Evolutionary conservation across 2,329 filamentous ascomycete species (phyloP).

Genomic region (Colletotrichum sp.): DNA sequence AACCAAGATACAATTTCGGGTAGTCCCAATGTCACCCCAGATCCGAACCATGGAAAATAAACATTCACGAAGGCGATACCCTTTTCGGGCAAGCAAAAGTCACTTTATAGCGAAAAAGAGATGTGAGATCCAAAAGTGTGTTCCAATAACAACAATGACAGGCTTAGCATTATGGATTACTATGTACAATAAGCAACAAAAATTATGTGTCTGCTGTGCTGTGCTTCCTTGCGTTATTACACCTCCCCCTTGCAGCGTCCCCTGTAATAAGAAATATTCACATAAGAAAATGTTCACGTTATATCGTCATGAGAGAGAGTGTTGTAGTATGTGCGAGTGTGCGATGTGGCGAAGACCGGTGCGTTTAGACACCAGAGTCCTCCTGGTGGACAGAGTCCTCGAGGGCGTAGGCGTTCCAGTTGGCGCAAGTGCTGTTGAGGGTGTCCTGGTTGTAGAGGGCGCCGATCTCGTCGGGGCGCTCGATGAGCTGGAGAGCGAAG

Average conservation of each 20-base stretch:
- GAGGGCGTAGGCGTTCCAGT: slow-evolving; percentile 18
- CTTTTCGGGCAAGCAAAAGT: background rate
- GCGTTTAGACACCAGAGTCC: slow-evolving; percentile 25
- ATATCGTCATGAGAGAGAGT: background rate
- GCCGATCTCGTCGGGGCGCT: slow-evolving; percentile 22
- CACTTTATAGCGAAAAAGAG: background rate
- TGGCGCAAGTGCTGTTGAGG: slow-evolving; percentile 16
- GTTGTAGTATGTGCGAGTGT: background rate
- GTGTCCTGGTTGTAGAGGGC: slow-evolving; percentile 16
- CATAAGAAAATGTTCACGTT: background rate
- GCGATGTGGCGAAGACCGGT: background rate
- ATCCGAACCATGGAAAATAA: background rate
- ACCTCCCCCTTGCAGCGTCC: background rate
- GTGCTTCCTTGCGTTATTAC: background rate
- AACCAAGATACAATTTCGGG: background rate
- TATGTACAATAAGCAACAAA: background rate
- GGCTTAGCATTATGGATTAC: background rate
- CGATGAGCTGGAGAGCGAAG: slow-evolving; percentile 27
- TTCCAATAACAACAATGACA: background rate
- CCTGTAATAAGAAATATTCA: background rate
- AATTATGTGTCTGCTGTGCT: background rate
- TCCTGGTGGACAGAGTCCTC: slow-evolving; percentile 18
- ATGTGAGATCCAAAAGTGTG: background rate
- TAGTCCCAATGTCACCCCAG: background rate
- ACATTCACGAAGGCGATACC: background rate